Percentiles rank a stretch among this genome's conserved stretches.
These are phyloP conservation scores for Megacollybia platyphylla DNA, from an alignment of 1,284 basidiomycete genomes.

Conservation along the genomic window DNA sequence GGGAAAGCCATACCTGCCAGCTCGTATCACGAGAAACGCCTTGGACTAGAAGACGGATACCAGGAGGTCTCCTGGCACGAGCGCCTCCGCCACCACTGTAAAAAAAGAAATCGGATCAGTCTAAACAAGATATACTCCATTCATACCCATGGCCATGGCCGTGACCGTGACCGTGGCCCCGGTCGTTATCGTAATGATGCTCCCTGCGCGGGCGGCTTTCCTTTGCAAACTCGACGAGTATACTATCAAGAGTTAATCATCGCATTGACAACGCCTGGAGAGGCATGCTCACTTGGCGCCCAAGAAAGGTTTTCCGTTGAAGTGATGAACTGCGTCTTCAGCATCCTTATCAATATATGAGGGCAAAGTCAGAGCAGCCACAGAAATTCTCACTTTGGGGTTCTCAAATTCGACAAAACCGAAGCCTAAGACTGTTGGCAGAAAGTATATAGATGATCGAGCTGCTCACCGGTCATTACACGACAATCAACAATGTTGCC, in stretches of 20 bases:
- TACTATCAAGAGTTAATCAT: conserved; percentile 29
- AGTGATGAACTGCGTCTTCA: conserved; percentile 78
- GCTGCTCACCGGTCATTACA: conserved; percentile 75
- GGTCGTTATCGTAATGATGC: conserved; percentile 40
- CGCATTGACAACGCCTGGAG: background rate
- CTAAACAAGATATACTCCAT: background rate
- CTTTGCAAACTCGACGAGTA: conserved; percentile 87
- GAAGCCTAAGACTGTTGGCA: conserved; percentile 45
- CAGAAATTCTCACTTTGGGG: conserved; percentile 36
- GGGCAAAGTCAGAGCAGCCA: conserved; percentile 1
- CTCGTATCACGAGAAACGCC: conserved; percentile 86
- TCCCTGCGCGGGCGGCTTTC: conserved; percentile 79
- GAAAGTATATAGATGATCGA: background rate
- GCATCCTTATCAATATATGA: conserved; percentile 52
- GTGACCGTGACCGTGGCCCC: background rate
- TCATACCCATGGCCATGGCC: conserved; percentile 35
- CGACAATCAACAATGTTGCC: conserved; percentile 83
- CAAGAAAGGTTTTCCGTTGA: conserved; percentile 82
- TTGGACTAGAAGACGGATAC: conserved; percentile 72
- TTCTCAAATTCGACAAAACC: conserved; percentile 92
- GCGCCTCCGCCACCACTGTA: conserved; percentile 24
- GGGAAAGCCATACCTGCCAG: conserved; percentile 78
- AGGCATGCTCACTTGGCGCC: conserved; percentile 57
- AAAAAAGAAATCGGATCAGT: conserved; percentile 5
- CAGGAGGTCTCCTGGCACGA: conserved; percentile 65